A percentile compares a stretch with the other conserved stretches of the same genome.
phyloP scores from a whole-genome alignment of 2,329 filamentous ascomycete genomes.

The Coniochaeta sp. region DNA sequence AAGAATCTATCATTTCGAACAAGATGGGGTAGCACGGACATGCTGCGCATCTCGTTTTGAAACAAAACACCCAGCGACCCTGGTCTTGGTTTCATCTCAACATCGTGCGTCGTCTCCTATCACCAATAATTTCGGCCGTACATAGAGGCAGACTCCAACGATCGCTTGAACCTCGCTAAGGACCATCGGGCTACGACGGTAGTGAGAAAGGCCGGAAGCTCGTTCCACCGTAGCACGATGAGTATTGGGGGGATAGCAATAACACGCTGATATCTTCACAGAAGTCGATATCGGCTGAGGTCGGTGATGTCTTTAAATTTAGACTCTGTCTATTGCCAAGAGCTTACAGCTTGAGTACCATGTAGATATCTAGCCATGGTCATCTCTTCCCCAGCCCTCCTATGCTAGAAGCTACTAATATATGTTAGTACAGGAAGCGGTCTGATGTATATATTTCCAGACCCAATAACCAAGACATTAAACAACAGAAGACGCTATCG shows the following conservation, averaged over 20 bases:
- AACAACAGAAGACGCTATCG: background rate
- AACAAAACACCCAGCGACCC: background rate
- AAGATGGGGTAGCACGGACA: background rate
- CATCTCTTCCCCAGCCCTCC: background rate
- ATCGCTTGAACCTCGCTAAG: background rate
- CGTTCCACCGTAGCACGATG: no score
- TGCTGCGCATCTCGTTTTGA: background rate
- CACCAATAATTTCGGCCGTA: background rate
- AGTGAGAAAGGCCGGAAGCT: no score
- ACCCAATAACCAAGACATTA: background rate
- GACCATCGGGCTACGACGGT: background rate
- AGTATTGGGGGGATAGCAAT: no score
- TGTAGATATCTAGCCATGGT: background rate
- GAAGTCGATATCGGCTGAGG: no score
- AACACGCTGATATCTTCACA: no score
- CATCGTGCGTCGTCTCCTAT: background rate
- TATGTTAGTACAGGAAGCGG: background rate
- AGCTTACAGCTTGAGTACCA: background rate
- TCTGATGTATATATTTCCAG: background rate
- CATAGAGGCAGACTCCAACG: background rate
- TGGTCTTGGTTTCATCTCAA: background rate
- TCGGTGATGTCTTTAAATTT: background rate
- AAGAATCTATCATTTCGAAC: background rate
- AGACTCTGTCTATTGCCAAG: background rate
- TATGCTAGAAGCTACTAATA: background rate